A percentile compares a stretch with the other conserved stretches of the same genome.
Conservation (phyloP, 139 green algal genomes). For the Chlorella sp. region DNA sequence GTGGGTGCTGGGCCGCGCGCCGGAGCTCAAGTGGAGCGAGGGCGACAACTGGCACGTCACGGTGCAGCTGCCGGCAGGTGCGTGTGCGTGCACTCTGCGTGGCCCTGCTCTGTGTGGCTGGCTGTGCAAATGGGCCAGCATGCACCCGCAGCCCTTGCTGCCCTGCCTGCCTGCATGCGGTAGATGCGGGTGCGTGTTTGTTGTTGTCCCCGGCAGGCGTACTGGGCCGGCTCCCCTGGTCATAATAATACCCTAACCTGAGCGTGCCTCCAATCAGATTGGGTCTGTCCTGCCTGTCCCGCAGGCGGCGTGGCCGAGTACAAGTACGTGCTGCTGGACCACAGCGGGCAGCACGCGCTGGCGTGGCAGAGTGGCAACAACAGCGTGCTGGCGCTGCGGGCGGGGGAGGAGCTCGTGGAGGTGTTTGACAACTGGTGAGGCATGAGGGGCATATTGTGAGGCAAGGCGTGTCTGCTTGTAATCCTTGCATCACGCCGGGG, state of each 20-base stretch:
- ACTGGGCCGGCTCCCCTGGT: no score
- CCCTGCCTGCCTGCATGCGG: no score
- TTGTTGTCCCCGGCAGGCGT: no score
- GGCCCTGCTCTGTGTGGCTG: background rate
- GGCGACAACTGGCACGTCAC: slow-evolving; percentile 54
- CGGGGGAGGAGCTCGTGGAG: slow-evolving; percentile 44
- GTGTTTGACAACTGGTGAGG: slow-evolving; percentile 63
- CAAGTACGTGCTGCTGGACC: slow-evolving; percentile 65
- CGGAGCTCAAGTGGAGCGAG: slow-evolving; percentile 54
- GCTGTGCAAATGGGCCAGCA: no score
- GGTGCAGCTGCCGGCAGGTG: slow-evolving; percentile 42
- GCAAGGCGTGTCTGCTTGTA: no score
- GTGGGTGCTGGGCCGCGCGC: slow-evolving; percentile 43
- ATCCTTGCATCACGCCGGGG: no score
- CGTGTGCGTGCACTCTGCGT: background rate
- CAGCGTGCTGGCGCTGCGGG: slow-evolving; percentile 56
- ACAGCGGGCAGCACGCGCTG: slow-evolving; percentile 35
- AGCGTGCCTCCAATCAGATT: no score
- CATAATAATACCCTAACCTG: no score
- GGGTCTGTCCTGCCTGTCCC: background rate
- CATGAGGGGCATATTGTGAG: no score
- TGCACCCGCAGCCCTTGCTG: no score
- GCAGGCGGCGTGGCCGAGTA: slow-evolving; percentile 55
- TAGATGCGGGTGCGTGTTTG: no score
- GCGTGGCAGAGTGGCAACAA: slow-evolving; percentile 67